Percentiles rank a stretch among this genome's conserved stretches.
phyloP scores from a whole-genome alignment of 305 asterid genomes.

The Fraxinus baroniana region DNA sequence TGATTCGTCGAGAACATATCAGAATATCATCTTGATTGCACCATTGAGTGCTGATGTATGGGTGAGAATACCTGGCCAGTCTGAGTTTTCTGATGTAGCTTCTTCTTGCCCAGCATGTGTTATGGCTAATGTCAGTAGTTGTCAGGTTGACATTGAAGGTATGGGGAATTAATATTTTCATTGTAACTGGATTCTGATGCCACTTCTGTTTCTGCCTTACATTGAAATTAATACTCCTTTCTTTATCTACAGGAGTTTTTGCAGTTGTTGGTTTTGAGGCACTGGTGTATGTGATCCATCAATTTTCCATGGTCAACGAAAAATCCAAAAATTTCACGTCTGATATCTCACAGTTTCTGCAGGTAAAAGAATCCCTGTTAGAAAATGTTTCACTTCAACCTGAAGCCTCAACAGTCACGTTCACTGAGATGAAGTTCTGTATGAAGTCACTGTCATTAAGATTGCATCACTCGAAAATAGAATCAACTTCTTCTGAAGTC shows the following conservation, averaged over 20 bases:
- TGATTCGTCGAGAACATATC: constrained; percentile 36
- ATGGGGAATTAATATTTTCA: constrained; percentile 17
- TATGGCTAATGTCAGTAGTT: constrained; percentile 61
- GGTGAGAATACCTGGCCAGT: constrained; percentile 68
- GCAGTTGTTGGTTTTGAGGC: constrained; percentile 55
- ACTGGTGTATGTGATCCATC: constrained; percentile 54
- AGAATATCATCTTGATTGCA: constrained; percentile 46
- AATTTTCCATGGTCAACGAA: constrained; percentile 59
- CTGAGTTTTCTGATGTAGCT: constrained; percentile 35
- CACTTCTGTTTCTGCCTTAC: constrained; percentile 6
- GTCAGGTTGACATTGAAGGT: constrained; percentile 73
- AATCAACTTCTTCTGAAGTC: constrained; percentile 53
- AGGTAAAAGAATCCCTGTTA: constrained; percentile 43
- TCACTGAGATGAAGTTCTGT: constrained; percentile 53
- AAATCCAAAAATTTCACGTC: constrained; percentile 53
- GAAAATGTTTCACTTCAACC: constrained; percentile 35
- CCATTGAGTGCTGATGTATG: constrained; percentile 75
- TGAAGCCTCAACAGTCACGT: constrained; percentile 39
- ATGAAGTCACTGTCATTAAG: constrained; percentile 60
- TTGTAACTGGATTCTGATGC: constrained; percentile 8
- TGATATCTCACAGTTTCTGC: constrained; percentile 54
- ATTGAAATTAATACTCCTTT: constrained; percentile 23
- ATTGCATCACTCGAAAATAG: constrained; percentile 46
- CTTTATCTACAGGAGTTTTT: constrained; percentile 52
- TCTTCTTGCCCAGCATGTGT: constrained; percentile 54